Conservation (phyloP, 1,284 basidiomycete genomes). For the Coriolopsis trogii region DNA sequence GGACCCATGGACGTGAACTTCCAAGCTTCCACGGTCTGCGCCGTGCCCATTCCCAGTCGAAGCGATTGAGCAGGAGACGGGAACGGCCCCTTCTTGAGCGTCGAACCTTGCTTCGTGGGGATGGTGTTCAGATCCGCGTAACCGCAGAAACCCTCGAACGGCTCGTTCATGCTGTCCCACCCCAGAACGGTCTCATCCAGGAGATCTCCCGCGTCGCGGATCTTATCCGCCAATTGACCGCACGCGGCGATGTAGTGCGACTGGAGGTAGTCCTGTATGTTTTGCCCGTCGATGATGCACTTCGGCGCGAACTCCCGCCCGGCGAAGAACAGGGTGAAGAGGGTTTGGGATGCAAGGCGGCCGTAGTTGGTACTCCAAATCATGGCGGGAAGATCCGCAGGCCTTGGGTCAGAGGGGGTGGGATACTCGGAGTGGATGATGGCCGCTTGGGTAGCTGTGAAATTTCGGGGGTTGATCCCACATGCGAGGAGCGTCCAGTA, state of each 20-base stretch:
- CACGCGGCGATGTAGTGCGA: conserved; percentile 84
- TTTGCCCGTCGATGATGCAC: conserved; percentile 88
- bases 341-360: conserved; percentile 83
- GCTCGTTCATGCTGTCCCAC: conserved; percentile 98
- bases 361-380: conserved; percentile 97
- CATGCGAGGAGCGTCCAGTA: conserved; percentile 94
- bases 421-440: conserved; percentile 92
- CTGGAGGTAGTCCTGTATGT: conserved; percentile 96
- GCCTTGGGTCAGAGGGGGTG: conserved; percentile 59
- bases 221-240: conserved; percentile 73
- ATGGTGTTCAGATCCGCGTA: conserved; percentile 72
- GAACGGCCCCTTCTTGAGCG: conserved; percentile 83
- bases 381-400: conserved; percentile 85
- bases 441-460: conserved; percentile 85
- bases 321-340: conserved; percentile 96
- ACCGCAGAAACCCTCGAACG: conserved; percentile 86
- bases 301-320: conserved; percentile 89
- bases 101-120: conserved; percentile 68
- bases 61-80: conserved; percentile 89
- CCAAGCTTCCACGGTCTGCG: conserved; percentile 87
- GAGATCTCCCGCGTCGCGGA: conserved; percentile 74
- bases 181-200: conserved; percentile 90
- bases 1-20: conserved; percentile 85
- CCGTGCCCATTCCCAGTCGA: conserved; percentile 85
- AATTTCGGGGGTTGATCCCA: conserved; percentile 85